Conservation (phyloP, 169 alveolate species). For the Plasmodium malariae region DNA sequence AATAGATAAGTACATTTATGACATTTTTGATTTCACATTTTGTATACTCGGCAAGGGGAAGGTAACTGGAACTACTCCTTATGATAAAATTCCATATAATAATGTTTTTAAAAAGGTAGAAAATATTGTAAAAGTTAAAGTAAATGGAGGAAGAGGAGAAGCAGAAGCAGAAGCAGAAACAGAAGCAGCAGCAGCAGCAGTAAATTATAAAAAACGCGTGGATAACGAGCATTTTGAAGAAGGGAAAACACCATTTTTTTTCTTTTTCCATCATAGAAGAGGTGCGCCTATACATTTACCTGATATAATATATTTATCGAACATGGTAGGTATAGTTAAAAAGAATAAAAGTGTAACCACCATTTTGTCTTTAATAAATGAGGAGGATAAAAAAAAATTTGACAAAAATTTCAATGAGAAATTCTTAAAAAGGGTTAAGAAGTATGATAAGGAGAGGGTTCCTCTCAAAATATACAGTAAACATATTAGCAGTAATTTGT, state of each 20-base stretch:
- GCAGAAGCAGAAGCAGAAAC: too few relatives aligned
- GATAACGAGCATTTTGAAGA: neutral
- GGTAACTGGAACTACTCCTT: neutral
- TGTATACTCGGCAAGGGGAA: neutral
- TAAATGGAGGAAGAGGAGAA: too few relatives aligned
- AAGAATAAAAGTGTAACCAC: neutral
- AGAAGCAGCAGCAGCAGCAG: too few relatives aligned
- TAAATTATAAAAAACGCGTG: too few relatives aligned
- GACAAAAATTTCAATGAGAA: slow-evolving; percentile 4
- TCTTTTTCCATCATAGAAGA: neutral
- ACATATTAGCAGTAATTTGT: too few relatives aligned
- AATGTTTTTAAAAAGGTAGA: neutral
- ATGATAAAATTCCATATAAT: neutral
- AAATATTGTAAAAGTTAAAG: neutral
- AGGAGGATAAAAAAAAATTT: slow-evolving; percentile 12
- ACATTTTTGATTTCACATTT: neutral
- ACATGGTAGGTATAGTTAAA: slow-evolving; percentile 3
- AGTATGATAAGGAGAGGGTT: neutral
- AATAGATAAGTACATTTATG: neutral
- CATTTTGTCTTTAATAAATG: slow-evolving; percentile 1
- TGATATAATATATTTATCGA: neutral
- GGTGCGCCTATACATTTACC: neutral
- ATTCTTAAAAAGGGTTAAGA: neutral
- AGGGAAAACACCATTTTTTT: too few relatives aligned
- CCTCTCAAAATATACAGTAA: neutral